Evolutionary conservation across 164 flowering plant species (phyloP), one percentile per base, ranked within the genome.

Genomic region (Berberis vulgaris): DNA sequence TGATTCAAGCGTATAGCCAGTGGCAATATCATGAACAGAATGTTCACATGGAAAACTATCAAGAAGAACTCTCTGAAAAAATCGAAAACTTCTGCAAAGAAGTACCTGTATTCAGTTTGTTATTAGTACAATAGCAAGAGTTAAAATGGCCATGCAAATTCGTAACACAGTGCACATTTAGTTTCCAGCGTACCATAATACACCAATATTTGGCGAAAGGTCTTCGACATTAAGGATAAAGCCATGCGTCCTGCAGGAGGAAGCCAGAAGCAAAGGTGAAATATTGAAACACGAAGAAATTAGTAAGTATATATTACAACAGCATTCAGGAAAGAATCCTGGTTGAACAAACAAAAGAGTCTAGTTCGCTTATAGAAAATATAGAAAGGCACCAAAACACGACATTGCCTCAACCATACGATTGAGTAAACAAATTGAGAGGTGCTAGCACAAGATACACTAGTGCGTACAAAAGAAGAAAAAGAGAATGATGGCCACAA

Each of bases 1-100:
- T 91, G 96, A 43, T 84, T 83, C 65, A 91, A 81, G 65, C 97
- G 81, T 68, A 91, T 82, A 63, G 96, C 97, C 70, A 95, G 65
- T 49, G 97, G 99, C 65, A 87, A 64, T 73, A 91, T 70, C 99
- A 95, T 85, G 80, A 91, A 86, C 13, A 94, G 58, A 65, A 91
- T 85, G 71, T 94, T 94, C 69, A 80, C 74, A 62, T 91, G 96
- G 76, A 91, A 87, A 59, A 89, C 96, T 54, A 91, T 82, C 71
- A 94, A 70, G 71, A 91, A 94, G 78, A 94, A 91, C 61, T 70
- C 77, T 75, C 96, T 79, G 85, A 91, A 94, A 60, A 85, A 89
- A 39, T 91, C 87, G 66, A 95, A 95, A 71, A 95, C 99, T 80
- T 94, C 97, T 5, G 99, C 99, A 73, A 91, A 94, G 80, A 94